These are phyloP conservation scores for Alternaria gaisen DNA, from an alignment of 2,329 filamentous ascomycete genomes.

Conservation along the genomic window DNA sequence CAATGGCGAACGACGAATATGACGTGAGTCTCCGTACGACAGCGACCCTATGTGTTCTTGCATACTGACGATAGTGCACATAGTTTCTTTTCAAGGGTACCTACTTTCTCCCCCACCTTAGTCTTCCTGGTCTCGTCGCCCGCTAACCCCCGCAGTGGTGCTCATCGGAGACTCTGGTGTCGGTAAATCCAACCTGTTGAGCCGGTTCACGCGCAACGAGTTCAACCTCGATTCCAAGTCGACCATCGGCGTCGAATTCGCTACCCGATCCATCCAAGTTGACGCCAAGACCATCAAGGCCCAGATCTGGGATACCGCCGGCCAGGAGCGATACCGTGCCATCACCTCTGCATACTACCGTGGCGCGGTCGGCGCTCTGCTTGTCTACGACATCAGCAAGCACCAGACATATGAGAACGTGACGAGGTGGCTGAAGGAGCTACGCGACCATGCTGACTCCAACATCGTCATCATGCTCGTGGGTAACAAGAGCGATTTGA, in stretches of 20 bases:
- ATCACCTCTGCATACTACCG: constrained; percentile 99
- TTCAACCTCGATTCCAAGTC: constrained; percentile 99
- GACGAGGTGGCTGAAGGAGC: constrained; percentile 97
- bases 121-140: constrained; percentile 25
- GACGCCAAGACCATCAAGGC: constrained; percentile 99
- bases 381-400: constrained; percentile 99
- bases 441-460: constrained; percentile 95
- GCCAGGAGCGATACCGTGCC: constrained; percentile 97
- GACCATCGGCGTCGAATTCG: constrained; percentile 99
- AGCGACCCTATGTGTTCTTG: constrained; percentile 22
- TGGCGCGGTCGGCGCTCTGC: constrained; percentile 93
- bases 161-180: constrained; percentile 99
- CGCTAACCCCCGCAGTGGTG: constrained; percentile 72
- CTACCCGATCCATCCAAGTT: constrained; percentile 97
- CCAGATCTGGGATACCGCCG: constrained; percentile 99
- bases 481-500: constrained; percentile 99
- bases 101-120: constrained; percentile 22
- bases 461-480: constrained; percentile 99
- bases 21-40: constrained; percentile 73
- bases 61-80: constrained; percentile 35
- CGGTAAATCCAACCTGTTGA: constrained; percentile 99
- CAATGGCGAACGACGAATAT: constrained; percentile 99
- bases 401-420: constrained; percentile 99
- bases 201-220: constrained; percentile 99
- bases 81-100: constrained; percentile 99